phyloP scores from a whole-genome alignment of 139 green algal species.

The Nannochloris sp. region DNA sequence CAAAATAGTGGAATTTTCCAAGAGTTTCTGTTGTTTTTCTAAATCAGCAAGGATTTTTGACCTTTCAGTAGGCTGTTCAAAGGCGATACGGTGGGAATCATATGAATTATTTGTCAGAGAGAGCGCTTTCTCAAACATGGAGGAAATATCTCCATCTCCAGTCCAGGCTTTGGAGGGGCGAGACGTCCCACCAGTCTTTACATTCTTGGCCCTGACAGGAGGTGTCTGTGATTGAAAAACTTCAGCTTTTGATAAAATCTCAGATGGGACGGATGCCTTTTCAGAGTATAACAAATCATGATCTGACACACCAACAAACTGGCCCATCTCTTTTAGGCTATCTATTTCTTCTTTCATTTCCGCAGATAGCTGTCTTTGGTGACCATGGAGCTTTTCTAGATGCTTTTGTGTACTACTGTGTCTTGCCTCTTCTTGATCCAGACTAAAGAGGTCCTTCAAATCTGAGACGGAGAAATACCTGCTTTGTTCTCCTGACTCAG shows the following conservation, averaged over 20 bases:
- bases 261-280: slow-evolving; percentile 19
- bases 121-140: slow-evolving; percentile 6
- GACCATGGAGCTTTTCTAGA: slow-evolving; percentile 54
- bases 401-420: slow-evolving; percentile 50
- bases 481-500: slow-evolving; percentile 64
- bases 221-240: no score
- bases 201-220: no score
- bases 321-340: slow-evolving; percentile 25
- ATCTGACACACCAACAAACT: slow-evolving; percentile 58
- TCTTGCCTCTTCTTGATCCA: slow-evolving; percentile 41
- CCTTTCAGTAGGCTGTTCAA: no score
- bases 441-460: slow-evolving; percentile 66
- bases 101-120: neutral
- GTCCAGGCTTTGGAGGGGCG: slow-evolving; percentile 1
- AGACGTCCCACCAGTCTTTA: no score
- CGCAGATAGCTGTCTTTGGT: slow-evolving; percentile 30
- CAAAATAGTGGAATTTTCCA: neutral
- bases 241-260: neutral
- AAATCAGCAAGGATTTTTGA: no score
- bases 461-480: slow-evolving; percentile 55
- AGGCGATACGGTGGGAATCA: no score
- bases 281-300: slow-evolving; percentile 72
- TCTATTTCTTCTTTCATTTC: slow-evolving; percentile 41
- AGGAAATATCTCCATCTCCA: slow-evolving; percentile 5
- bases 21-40: slow-evolving; percentile 2